Percentiles rank a stretch among this genome's conserved stretches.
Evolutionary conservation across 1,284 basidiomycete genomes (phyloP).

Genomic region (Singerocomus inundabilis): DNA sequence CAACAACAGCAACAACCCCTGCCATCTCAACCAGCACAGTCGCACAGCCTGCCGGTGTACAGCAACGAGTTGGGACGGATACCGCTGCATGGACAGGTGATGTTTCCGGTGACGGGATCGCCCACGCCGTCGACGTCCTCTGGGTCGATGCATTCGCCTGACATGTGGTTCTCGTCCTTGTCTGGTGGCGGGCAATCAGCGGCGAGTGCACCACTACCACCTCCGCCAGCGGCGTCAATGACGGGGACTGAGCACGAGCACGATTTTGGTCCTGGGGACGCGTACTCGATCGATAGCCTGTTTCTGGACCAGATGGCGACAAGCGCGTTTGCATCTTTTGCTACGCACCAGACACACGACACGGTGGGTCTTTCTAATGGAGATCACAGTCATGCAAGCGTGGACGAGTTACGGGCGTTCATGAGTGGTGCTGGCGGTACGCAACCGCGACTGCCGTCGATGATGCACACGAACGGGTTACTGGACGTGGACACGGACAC

Average conservation of each 20-base stretch:
- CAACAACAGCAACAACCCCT: conserved; percentile 3
- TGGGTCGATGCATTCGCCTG: conserved; percentile 9
- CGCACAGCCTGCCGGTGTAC: conserved; percentile 48
- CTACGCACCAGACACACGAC: conserved; percentile 6
- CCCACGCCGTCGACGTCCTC: background rate
- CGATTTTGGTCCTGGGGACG: conserved; percentile 2
- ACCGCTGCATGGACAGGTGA: conserved; percentile 46
- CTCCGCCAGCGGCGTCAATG: no score
- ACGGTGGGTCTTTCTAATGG: background rate
- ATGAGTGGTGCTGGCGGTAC: conserved; percentile 4
- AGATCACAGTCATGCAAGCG: background rate
- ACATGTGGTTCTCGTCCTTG: conserved; percentile 25
- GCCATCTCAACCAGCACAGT: background rate
- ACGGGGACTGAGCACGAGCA: background rate
- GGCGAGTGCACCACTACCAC: no score
- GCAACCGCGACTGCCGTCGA: background rate
- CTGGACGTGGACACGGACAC: conserved; percentile 43
- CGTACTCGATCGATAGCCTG: conserved; percentile 26
- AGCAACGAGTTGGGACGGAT: conserved; percentile 57
- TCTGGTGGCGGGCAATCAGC: background rate
- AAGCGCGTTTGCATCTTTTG: conserved; percentile 10
- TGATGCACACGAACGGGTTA: conserved; percentile 8
- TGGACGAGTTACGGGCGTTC: conserved; percentile 13
- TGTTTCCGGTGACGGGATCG: conserved; percentile 13
- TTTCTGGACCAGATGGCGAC: conserved; percentile 24